Conservation (phyloP, 164 flowering plant species). For the Magnolia officinalis region DNA sequence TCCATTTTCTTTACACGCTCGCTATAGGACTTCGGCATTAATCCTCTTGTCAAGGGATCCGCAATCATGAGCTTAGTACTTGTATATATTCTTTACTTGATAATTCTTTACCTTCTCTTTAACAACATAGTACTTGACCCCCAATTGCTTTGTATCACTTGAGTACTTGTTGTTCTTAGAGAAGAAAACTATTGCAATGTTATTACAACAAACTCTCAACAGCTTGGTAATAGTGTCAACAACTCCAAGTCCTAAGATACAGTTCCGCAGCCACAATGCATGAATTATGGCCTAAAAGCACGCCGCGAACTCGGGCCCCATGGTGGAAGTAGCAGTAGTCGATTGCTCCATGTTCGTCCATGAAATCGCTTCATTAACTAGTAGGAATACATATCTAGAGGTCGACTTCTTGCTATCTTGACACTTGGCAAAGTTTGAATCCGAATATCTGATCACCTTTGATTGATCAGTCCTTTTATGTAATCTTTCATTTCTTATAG, state of each 20-base stretch:
- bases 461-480: neutral
- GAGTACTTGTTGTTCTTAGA: neutral
- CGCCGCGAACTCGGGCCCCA: neutral
- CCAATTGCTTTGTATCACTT: neutral
- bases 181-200: neutral
- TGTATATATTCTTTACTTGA: neutral
- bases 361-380: neutral
- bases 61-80: neutral
- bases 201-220: neutral
- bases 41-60: neutral
- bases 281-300: neutral
- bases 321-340: neutral
- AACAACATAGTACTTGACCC: neutral
- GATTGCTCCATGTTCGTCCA: neutral
- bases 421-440: neutral
- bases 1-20: neutral
- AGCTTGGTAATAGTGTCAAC: neutral
- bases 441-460: neutral
- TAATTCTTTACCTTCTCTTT: neutral
- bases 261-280: neutral
- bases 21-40: neutral
- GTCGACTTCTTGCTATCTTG: neutral
- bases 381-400: neutral
- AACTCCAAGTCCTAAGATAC: constrained; percentile 2
- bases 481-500: neutral